Conservation (phyloP, 2,329 filamentous ascomycete species). For the Microcyclospora tardicrescens region DNA sequence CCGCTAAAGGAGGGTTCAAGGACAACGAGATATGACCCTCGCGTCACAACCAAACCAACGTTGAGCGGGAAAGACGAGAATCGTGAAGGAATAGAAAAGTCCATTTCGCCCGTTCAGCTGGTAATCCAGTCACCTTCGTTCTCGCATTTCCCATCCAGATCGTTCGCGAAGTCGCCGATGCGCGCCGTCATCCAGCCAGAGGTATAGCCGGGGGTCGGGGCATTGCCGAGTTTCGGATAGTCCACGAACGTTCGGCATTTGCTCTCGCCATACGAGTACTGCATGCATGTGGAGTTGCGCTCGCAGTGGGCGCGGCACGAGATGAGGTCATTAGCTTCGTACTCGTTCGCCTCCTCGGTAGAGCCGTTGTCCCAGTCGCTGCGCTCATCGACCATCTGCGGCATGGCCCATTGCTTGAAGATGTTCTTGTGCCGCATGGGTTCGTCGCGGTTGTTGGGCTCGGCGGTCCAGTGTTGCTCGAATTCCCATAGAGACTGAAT, state of each 20-base stretch:
- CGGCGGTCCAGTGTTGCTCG: slow-evolving; percentile 14
- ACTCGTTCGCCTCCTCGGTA: neutral
- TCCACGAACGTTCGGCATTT: neutral
- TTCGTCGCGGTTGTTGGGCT: slow-evolving; percentile 3
- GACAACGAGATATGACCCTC: too few relatives aligned
- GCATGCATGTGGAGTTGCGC: neutral
- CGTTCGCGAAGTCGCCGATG: too few relatives aligned
- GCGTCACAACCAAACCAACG: too few relatives aligned
- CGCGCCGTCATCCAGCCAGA: too few relatives aligned
- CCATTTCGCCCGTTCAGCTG: too few relatives aligned
- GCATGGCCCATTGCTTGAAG: slow-evolving; percentile 14
- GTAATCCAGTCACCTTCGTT: too few relatives aligned
- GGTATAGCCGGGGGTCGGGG: too few relatives aligned
- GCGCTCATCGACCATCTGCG: slow-evolving; percentile 8
- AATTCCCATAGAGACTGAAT: slow-evolving; percentile 16
- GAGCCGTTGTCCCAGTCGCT: slow-evolving; percentile 19
- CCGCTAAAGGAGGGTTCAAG: too few relatives aligned
- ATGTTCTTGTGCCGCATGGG: slow-evolving; percentile 14
- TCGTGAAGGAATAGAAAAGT: too few relatives aligned
- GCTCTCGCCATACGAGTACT: neutral
- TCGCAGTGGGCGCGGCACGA: neutral
- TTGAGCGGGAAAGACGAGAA: too few relatives aligned
- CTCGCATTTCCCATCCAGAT: too few relatives aligned
- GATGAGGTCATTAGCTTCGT: neutral
- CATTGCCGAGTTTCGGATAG: too few relatives aligned